Evolutionary conservation across 2,329 filamentous ascomycete species (phyloP).

Genomic region (Hymenoscyphus repandus): DNA sequence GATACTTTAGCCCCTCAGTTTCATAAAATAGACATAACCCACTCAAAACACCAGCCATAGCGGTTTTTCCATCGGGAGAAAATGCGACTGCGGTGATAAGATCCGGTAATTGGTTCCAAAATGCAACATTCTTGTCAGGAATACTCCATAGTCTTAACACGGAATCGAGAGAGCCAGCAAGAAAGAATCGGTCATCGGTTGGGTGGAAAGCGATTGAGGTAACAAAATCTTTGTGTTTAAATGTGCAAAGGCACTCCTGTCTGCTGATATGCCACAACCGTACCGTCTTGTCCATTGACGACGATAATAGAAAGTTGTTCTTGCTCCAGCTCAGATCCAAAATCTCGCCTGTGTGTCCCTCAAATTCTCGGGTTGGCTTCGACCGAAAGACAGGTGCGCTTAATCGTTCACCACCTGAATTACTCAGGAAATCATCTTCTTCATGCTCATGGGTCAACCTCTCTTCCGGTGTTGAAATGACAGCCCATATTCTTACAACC

Average conservation of each 20-base stretch:
- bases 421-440: conserved; percentile 44
- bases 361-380: conserved; percentile 73
- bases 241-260: conserved; percentile 82
- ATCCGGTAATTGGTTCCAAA: conserved; percentile 68
- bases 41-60: conserved; percentile 81
- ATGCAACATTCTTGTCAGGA: conserved; percentile 90
- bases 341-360: conserved; percentile 79
- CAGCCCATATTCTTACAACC: conserved; percentile 81
- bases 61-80: conserved; percentile 82
- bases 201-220: conserved; percentile 94
- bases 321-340: conserved; percentile 97
- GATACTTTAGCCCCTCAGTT: conserved; percentile 80
- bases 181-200: conserved; percentile 90
- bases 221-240: conserved; percentile 92
- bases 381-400: conserved; percentile 87
- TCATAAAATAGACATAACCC: conserved; percentile 88
- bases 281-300: conserved; percentile 97
- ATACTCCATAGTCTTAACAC: conserved; percentile 94
- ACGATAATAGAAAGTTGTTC: conserved; percentile 94
- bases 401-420: conserved; percentile 56
- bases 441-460: conserved; percentile 68
- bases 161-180: conserved; percentile 86
- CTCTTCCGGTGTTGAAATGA: conserved; percentile 78
- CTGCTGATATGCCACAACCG: conserved; percentile 87
- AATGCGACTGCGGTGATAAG: conserved; percentile 94